Evolutionary conservation across 257 asterid genomes (phyloP), one percentile per base, ranked within the genome.

Genomic region (Thymus quinquecostatus): DNA sequence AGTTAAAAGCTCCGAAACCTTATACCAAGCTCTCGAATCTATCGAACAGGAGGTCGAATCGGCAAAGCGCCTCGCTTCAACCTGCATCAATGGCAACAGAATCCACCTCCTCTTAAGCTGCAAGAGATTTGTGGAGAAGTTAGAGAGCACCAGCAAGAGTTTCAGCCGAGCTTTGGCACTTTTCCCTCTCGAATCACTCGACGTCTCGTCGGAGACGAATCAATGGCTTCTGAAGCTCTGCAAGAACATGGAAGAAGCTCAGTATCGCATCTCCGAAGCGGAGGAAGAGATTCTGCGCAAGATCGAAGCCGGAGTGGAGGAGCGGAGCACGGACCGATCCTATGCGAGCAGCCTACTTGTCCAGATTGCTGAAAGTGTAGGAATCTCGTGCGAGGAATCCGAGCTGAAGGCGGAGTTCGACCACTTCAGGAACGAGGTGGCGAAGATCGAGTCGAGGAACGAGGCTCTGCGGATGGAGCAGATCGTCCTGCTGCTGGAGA

Each of bases 401-500:
- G 74, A 57, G 9, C 45, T 81, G 29, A 84, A 68, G 73, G 64
- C 8, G 51, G 79, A 72, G 68, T 78, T 78, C 33, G 81, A 75
- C 27, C 60, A 30, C 2, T 79, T 84, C 32, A 81, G 73, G 81
- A 34, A 56, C 10, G 86, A 74, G 38, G 64, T 68, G 13, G 68
- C 44, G 47, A 56, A 72, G 6, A 53, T 70, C 1, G 71, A 69
- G 36, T 59, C 72, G 10, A 75, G 82, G 38, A 48, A 75, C 0
- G 81, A 81, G 65, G 80, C 75, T 28, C 65, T 73, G 44, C 50
- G 82, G 8, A 84, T 84, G 86, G 88, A 84, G 59, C 82, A 79
- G 71, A 79, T 84, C 2, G 45, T 79, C 54, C 60, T 68, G 3
- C 71, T 84, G 59, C 79, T 84, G 2, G 77, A 74, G 4, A 79